Evolutionary conservation across 2,329 filamentous ascomycete species (phyloP).

Genomic region (Ramularia collo-cygni): DNA sequence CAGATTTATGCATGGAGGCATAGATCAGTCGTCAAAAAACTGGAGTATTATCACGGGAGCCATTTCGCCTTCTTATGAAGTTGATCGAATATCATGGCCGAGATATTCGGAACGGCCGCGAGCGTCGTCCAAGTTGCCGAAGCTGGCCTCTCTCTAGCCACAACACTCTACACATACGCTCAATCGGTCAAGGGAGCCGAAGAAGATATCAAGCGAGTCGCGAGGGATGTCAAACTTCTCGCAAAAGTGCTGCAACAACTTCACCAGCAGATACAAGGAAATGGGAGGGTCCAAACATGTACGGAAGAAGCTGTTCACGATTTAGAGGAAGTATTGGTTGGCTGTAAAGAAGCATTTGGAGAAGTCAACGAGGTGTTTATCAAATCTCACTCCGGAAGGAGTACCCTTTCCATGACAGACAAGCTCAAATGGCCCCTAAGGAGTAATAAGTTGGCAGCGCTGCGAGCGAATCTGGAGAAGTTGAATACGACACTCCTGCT

Average conservation of each 20-base stretch:
- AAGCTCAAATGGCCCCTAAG: constrained; percentile 10
- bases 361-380: constrained; percentile 10
- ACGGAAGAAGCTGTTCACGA: constrained; percentile 8
- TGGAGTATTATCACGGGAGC: no score
- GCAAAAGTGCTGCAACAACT: constrained; percentile 7
- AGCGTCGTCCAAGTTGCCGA: constrained; percentile 12
- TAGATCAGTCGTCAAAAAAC: no score
- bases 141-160: constrained; percentile 13
- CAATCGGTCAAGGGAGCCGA: constrained; percentile 10
- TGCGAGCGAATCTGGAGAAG: constrained; percentile 15
- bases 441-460: constrained; percentile 9
- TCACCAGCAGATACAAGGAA: constrained; percentile 6
- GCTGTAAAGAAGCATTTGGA: constrained; percentile 14
- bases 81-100: constrained; percentile 6
- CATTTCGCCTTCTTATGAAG: no score
- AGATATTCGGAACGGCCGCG: constrained; percentile 8
- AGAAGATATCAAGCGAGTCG: constrained; percentile 11
- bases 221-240: constrained; percentile 13
- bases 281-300: constrained; percentile 1
- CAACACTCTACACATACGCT: constrained; percentile 8
- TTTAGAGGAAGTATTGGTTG: constrained; percentile 7
- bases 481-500: constrained; percentile 16
- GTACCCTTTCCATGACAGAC: constrained; percentile 1
- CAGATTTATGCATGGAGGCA: no score
- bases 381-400: background rate